Conservation (phyloP, 108 stramenopile species). For the Fistulifera pelliculosa region DNA sequence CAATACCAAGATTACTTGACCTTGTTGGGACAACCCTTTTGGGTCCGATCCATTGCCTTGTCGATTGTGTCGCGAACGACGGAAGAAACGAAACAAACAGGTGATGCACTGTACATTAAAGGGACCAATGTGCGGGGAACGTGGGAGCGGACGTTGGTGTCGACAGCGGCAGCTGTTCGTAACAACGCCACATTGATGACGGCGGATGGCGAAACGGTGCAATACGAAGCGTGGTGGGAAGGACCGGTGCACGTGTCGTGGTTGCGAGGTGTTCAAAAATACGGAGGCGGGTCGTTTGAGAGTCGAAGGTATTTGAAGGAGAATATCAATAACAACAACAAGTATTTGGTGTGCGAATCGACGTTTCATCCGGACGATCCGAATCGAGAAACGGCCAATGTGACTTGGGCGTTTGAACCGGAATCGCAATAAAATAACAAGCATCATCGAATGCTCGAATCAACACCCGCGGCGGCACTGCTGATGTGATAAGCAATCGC, state of each 20-base stretch:
- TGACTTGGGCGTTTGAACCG: constrained; percentile 38
- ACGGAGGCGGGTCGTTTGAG: constrained; percentile 67
- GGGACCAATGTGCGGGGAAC: constrained; percentile 63
- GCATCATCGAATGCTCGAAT: too few relatives aligned
- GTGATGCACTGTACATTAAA: constrained; percentile 41
- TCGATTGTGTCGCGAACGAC: constrained; percentile 54
- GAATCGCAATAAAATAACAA: too few relatives aligned
- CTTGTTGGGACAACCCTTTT: constrained; percentile 59
- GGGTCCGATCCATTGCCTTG: constrained; percentile 64
- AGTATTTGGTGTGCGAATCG: constrained; percentile 59
- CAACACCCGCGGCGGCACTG: too few relatives aligned
- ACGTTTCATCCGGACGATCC: constrained; percentile 58
- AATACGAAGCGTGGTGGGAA: constrained; percentile 76
- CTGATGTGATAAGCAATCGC: too few relatives aligned
- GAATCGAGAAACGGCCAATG: constrained; percentile 22
- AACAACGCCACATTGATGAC: constrained; percentile 30
- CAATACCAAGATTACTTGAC: constrained; percentile 67
- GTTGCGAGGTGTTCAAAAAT: constrained; percentile 57
- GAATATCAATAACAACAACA: too few relatives aligned
- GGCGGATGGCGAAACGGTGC: constrained; percentile 59
- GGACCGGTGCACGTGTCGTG: constrained; percentile 61
- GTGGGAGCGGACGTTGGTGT: constrained; percentile 64
- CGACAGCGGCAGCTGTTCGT: constrained; percentile 55
- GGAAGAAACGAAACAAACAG: constrained; percentile 59
- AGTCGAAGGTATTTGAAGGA: constrained; percentile 43